These are phyloP conservation scores for rapeseed (Brassica napus) DNA, from an alignment of 345 rosid species.

Conservation along the genomic window Da-Ae NC_063442.1:12597001-12597500, in stretches of 20 bases:
- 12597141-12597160: conserved; percentile 91
- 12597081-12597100: conserved; percentile 92
- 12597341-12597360: conserved; percentile 79
- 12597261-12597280: conserved; percentile 89
- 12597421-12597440: conserved; percentile 80
- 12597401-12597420: conserved; percentile 92
- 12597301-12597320: conserved; percentile 80
- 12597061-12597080: conserved; percentile 92
- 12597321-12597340: conserved; percentile 83
- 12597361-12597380: conserved; percentile 66
- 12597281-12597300: conserved; percentile 82
- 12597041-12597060: conserved; percentile 77
- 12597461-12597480: conserved; percentile 78
- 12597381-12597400: conserved; percentile 66
- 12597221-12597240: conserved; percentile 87
- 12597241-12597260: conserved; percentile 88
- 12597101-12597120: conserved; percentile 78
- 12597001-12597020: conserved; percentile 51
- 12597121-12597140: conserved; percentile 88
- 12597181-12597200: conserved; percentile 78
- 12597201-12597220: conserved; percentile 77
- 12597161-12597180: conserved; percentile 90
- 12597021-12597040: conserved; percentile 70
- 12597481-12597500: conserved; percentile 86
- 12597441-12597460: conserved; percentile 68